Conservation (phyloP, 306 rosid species). For the Fragaria nilgerrensis region DNA sequence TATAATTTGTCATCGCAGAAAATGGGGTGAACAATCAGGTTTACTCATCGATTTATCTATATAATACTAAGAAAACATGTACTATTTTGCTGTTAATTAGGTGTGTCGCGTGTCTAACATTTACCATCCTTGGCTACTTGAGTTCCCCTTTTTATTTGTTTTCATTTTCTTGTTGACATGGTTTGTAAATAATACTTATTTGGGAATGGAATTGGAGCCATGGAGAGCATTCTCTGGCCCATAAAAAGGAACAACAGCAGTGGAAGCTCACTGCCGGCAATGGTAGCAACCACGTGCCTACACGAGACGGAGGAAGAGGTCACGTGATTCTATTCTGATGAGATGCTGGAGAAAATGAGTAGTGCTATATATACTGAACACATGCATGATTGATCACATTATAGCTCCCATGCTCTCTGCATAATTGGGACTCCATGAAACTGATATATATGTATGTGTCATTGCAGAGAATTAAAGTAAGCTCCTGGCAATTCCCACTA, state of each 20-base stretch:
- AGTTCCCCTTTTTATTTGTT: neutral
- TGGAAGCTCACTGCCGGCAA: neutral
- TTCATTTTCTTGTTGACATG: neutral
- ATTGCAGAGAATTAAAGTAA: neutral
- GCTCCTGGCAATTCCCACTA: neutral
- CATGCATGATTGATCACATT: slow-evolving; percentile 33
- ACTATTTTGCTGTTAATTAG: neutral
- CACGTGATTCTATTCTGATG: slow-evolving; percentile 40
- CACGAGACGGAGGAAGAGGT: slow-evolving; percentile 23
- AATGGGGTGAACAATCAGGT: neutral
- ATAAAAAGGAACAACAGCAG: neutral
- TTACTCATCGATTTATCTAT: neutral
- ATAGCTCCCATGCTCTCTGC: neutral
- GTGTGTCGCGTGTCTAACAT: neutral
- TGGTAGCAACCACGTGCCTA: slow-evolving; percentile 25
- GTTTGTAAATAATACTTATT: neutral
- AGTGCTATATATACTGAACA: neutral
- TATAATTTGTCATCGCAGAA: neutral
- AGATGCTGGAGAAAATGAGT: neutral
- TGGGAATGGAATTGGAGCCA: neutral
- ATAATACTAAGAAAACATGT: neutral
- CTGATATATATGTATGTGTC: neutral
- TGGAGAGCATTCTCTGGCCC: neutral
- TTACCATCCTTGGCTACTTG: neutral
- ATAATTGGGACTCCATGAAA: neutral